Conservation (phyloP, 805 yeast genomes). For the Metschnikowia chrysomelidarum region DNA sequence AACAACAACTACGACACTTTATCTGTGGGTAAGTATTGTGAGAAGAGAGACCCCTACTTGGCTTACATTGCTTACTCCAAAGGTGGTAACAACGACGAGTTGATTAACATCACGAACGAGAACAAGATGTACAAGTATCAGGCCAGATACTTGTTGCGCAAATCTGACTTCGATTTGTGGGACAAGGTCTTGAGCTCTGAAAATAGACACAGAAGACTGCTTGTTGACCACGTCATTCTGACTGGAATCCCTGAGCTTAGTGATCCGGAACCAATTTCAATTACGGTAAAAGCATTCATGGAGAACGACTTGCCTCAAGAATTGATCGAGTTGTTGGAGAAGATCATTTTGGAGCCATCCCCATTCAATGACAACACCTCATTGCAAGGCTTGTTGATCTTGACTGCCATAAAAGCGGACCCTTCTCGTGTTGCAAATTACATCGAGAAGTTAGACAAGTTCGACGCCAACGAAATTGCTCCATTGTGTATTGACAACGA, state of each 20-base stretch:
- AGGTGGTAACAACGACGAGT: conserved; percentile 88
- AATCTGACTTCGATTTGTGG: conserved; percentile 89
- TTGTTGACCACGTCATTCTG: conserved; percentile 91
- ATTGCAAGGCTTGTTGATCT: conserved; percentile 84
- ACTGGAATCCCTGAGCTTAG: conserved; percentile 93
- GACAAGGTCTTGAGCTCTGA: conserved; percentile 68
- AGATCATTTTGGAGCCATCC: conserved; percentile 95
- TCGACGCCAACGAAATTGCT: conserved; percentile 92
- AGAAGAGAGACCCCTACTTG: conserved; percentile 96
- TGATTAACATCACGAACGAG: conserved; percentile 90
- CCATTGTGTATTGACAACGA: conserved; percentile 87
- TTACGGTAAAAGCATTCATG: conserved; percentile 95
- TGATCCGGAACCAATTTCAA: conserved; percentile 90
- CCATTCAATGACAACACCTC: conserved; percentile 95
- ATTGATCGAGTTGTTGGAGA: conserved; percentile 90
- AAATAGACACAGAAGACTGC: conserved; percentile 83
- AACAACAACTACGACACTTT: conserved; percentile 88
- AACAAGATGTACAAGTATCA: conserved; percentile 98
- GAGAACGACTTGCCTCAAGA: conserved; percentile 90
- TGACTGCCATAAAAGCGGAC: conserved; percentile 96
- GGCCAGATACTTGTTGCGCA: conserved; percentile 88
- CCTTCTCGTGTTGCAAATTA: conserved; percentile 78
- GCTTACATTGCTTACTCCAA: conserved; percentile 97
- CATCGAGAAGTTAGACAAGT: conserved; percentile 86
- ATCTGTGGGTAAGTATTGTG: conserved; percentile 97